Evolutionary conservation across 768 basidiomycete species (phyloP).

Genomic region (Calvatia gigantea): DNA sequence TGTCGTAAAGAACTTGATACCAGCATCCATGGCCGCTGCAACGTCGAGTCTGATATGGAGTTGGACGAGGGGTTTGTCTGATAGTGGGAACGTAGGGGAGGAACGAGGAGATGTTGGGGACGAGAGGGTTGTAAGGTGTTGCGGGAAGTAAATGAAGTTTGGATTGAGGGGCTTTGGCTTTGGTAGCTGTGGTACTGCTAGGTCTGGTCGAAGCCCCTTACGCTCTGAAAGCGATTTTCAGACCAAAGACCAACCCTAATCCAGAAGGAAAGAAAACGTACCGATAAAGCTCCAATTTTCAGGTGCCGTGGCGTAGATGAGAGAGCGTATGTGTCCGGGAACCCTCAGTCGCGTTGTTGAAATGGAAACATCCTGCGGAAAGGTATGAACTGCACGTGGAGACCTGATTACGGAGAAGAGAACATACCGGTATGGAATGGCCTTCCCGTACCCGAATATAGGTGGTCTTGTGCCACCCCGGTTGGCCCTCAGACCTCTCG

Average conservation of each 20-base stretch:
- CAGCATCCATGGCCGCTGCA: slow-evolving; percentile 13
- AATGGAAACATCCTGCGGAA: not conserved
- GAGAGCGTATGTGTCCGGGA: not conserved
- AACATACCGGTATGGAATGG: not conserved
- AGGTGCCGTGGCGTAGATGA: slow-evolving; percentile 1
- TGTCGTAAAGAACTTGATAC: slow-evolving; percentile 17
- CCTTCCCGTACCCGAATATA: slow-evolving; percentile 4
- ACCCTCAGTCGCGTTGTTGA: not conserved
- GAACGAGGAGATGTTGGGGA: not conserved
- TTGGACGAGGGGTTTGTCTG: not conserved
- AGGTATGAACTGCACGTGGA: not conserved
- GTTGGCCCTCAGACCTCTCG: not conserved
- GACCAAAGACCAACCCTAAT: not conserved
- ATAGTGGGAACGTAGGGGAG: not conserved
- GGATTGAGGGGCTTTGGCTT: not conserved
- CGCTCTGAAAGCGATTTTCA: not conserved
- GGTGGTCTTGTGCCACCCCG: not conserved
- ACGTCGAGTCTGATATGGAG: slow-evolving; percentile 17
- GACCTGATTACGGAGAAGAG: not conserved
- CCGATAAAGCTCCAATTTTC: slow-evolving; percentile 6
- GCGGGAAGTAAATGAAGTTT: slow-evolving; percentile 6
- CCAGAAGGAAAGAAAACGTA: not conserved
- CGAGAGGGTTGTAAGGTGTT: not conserved
- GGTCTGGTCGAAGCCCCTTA: not conserved
- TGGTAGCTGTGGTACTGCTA: not conserved